Conservation (phyloP, 768 basidiomycete genomes). For the Hebeloma cylindrosporum region DNA sequence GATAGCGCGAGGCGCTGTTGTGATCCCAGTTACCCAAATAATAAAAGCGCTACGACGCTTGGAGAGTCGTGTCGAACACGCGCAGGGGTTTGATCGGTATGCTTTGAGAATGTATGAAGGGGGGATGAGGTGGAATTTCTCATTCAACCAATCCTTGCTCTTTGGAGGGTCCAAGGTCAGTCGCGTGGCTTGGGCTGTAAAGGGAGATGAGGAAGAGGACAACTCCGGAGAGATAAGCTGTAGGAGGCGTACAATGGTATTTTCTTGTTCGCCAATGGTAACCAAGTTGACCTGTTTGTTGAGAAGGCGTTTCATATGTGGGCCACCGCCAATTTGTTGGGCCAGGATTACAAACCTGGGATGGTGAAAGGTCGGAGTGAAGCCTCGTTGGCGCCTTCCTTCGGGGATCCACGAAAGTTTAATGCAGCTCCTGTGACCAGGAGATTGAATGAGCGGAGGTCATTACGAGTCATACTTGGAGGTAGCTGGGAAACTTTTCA, state of each 20-base stretch:
- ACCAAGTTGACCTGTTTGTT: neutral
- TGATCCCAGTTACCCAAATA: neutral
- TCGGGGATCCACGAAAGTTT: slow-evolving; percentile 1
- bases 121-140: neutral
- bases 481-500: no score
- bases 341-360: neutral
- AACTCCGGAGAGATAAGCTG: neutral
- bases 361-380: neutral
- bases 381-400: neutral
- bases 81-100: neutral
- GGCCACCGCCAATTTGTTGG: slow-evolving; percentile 6
- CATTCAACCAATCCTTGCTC: no score
- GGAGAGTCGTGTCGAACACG: neutral
- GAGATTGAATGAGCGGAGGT: no score
- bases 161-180: no score
- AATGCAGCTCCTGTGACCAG: no score
- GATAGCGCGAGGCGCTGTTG: neutral
- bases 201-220: neutral
- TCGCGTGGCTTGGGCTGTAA: no score
- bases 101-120: neutral
- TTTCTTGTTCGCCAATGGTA: neutral
- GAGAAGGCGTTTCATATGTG: neutral
- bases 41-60: neutral
- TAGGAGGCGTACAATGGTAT: neutral
- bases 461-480: no score